Evolutionary conservation across 2,329 filamentous ascomycete genomes (phyloP), one percentile per base, ranked within the genome.

Genomic region (Arachnomyces sp.): DNA sequence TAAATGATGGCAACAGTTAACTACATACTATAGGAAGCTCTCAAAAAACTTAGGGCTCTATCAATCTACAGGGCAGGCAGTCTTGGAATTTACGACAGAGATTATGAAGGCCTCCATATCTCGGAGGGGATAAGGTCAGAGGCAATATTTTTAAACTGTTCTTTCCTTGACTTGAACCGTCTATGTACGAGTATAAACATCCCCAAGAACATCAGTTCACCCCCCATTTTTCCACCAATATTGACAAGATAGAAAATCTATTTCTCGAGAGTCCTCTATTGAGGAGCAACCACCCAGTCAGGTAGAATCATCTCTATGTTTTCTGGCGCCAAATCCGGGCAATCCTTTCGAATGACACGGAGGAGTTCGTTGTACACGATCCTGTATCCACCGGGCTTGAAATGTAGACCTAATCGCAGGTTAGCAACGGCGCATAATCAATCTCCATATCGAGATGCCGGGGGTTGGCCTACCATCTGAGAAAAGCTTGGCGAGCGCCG

Each of bases 291-390:
- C 14, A 65, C 63, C 74, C 75, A 81, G 2, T 57, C 49, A 7
- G 77, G 77, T 43, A 78, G 67, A 4, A 76, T 63, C 51, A 68
- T 65, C 0, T 69, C 67, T 16, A 79, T 55, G 6, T 62, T 62
- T 31, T 71, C 70, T 1, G 76, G 74, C 18, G 61, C 53, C 43
- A 76, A 65, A 39, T 79, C 74, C 1, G 78, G 76, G 63, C 72
- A 76, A 18, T 65, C 60, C 34, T 60, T 49, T 33, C 55, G 52
- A 45, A 82, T 73, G 7, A 70, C 50, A 37, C 68, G 65, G 58
- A 74, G 68, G 28, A 79, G 47, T 48, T 74, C 70, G 4, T 70
- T 59, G 46, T 67, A 78, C 28, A 81, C 59, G 13, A 81, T 56
- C 25, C 68, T 57, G 49, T 81, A 81, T 3, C 73, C 78, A 18